phyloP scores from a whole-genome alignment of 108 stramenopile genomes.

The Cyclotella choctawhatcheeana region DNA sequence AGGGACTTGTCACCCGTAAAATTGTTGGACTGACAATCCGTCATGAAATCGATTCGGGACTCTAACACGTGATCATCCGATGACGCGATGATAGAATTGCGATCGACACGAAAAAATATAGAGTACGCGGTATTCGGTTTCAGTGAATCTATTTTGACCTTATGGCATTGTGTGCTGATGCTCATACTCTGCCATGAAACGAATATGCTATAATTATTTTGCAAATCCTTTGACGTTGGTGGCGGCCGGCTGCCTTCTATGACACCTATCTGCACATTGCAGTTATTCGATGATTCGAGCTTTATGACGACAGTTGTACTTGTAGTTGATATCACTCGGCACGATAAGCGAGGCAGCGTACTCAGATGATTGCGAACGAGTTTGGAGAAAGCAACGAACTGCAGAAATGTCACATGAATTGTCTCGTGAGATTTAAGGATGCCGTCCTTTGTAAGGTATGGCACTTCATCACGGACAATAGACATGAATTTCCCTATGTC shows the following conservation, averaged over 20 bases:
- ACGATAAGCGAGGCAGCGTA: background rate
- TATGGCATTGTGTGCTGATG: background rate
- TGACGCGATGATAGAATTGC: background rate
- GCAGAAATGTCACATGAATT: constrained; percentile 11
- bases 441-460: constrained; percentile 1
- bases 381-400: constrained; percentile 14
- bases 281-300: background rate
- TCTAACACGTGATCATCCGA: constrained; percentile 8
- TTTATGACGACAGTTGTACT: background rate
- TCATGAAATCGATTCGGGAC: constrained; percentile 6
- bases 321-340: background rate
- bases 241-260: background rate
- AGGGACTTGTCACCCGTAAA: too few relatives aligned
- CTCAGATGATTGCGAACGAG: constrained; percentile 6
- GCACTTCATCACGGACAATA: background rate
- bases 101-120: constrained; percentile 7
- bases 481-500: constrained; percentile 2
- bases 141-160: constrained; percentile 8
- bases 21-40: background rate
- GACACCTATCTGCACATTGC: constrained; percentile 7
- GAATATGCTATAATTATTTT: background rate
- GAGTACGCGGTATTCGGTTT: constrained; percentile 1
- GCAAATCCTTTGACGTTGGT: constrained; percentile 1
- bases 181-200: background rate
- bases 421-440: background rate